Evolutionary conservation across 441 rosid genomes (phyloP).

Genomic region (Aquilaria agallochum): DNA sequence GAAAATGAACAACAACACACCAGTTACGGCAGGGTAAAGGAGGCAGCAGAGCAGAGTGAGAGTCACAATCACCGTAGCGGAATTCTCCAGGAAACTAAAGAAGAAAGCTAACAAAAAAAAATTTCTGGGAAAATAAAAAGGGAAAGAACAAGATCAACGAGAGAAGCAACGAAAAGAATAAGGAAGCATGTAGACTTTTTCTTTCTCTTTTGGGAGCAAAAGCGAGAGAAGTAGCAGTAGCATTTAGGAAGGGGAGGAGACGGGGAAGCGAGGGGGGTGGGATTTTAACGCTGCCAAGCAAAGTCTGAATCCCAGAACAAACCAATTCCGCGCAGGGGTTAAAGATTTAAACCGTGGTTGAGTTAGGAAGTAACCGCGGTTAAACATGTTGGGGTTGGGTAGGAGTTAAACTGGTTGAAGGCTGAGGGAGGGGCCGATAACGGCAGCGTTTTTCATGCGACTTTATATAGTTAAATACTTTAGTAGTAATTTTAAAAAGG

Average conservation of each 20-base stretch:
- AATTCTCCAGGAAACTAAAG: conserved; percentile 13
- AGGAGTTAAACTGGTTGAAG: conserved; percentile 17
- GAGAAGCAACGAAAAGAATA: conserved; percentile 5
- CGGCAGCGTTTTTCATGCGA: conserved; percentile 18
- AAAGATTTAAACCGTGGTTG: conserved; percentile 19
- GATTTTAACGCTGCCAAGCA: background rate
- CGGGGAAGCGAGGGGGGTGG: conserved; percentile 9
- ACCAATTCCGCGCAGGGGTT: too few relatives aligned
- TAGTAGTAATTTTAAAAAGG: too few relatives aligned
- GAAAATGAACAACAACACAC: conserved; percentile 31
- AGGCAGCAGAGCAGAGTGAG: conserved; percentile 27
- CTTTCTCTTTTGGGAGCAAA: conserved; percentile 11
- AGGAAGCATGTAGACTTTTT: conserved; percentile 8
- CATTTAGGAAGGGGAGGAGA: background rate
- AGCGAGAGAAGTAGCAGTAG: conserved; percentile 4
- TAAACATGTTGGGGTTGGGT: background rate
- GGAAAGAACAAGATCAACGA: conserved; percentile 5
- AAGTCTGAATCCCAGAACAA: too few relatives aligned
- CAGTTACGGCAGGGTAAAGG: conserved; percentile 25
- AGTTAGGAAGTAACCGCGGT: conserved; percentile 33
- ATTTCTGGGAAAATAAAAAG: conserved; percentile 15
- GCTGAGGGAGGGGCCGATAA: conserved; percentile 39
- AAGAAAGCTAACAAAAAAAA: conserved; percentile 11
- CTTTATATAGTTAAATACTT: background rate
- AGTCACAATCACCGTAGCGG: background rate